phyloP scores from a whole-genome alignment of 2,329 filamentous ascomycete genomes.

The Aschersonia sp. region DNA sequence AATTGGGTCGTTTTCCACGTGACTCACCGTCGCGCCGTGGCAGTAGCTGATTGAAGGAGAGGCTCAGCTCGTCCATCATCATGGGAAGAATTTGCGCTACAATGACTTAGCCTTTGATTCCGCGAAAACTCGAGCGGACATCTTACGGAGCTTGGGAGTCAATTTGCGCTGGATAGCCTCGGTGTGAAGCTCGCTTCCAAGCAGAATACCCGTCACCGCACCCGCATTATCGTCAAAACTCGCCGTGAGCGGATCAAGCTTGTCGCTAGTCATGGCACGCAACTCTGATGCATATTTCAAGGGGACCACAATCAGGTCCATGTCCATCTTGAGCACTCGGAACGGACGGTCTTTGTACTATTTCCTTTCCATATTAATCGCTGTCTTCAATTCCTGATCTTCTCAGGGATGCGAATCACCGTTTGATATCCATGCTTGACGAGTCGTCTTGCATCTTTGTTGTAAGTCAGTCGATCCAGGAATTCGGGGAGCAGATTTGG shows the following conservation, averaged over 20 bases:
- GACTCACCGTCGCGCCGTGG: background rate
- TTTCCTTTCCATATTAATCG: background rate
- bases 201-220: conserved; percentile 4
- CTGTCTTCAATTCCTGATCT: too few species aligned
- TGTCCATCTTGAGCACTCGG: conserved; percentile 6
- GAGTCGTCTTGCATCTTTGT: conserved; percentile 2
- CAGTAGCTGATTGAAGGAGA: conserved; percentile 3
- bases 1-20: too few species aligned
- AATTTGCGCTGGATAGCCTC: conserved; percentile 5
- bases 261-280: conserved; percentile 5
- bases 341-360: conserved; percentile 5
- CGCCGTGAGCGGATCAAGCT: conserved; percentile 6
- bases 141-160: conserved; percentile 6
- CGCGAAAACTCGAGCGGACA: too few species aligned
- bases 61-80: conserved; percentile 5
- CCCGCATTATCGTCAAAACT: conserved; percentile 8
- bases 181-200: conserved; percentile 6
- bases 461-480: conserved; percentile 6
- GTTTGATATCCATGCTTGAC: conserved; percentile 4
- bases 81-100: conserved; percentile 6
- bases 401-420: background rate
- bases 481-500: conserved; percentile 4
- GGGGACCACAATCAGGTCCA: conserved; percentile 6
- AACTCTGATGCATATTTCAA: conserved; percentile 5
- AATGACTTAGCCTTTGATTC: background rate